Evolutionary conservation across 805 yeast species (phyloP), one percentile per base, ranked within the genome.

Genomic region (Priceomyces melissophilus): DNA sequence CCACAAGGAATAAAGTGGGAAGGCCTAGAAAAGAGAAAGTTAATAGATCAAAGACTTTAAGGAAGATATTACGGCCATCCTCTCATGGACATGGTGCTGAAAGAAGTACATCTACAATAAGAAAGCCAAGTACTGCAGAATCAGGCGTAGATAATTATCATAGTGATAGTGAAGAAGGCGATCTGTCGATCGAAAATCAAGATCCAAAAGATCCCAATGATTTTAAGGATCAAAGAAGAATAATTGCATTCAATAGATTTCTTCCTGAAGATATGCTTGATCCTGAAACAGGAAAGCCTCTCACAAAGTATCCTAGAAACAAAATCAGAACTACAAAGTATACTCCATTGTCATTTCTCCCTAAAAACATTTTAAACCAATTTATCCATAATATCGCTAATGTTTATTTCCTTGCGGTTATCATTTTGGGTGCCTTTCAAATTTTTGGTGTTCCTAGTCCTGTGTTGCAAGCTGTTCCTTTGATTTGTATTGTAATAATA

Each of bases 291-390:
- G 82, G 84, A 10, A 73, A 76, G 29, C 86, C 91, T 1, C 56
- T 54, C 13, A 69, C 72, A 0, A 58, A 62, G n/a, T 91, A 85
- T 57, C 81, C 95, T 9, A 76, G 96, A 54, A 91, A 91, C 69
- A 90, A 93, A 61, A 87, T 93, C 51, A 80, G 97, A 68, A 89
- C 98, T 0, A 88, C 99, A 2, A 91, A 88, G 67, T 91, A 91
- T 63, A 91, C 97, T 2, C 96, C 98, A 4, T 58, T 93, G 35
- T 71, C 88, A 7, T 91, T 91, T 56, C 49, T 93, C 25, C 98
- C 98, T 2, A 89, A 89, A 60, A 89, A 91, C 63, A 61, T 91
- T 36, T 61, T 66, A 35, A 74, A 77, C 48, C 98, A 93, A 67
- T 90, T 90, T 62, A 40, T 58, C 10, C 79, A 77, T 50, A 91